Conservation (phyloP, 176 grass and related monocot species). For the Chloris gayana region DNA sequence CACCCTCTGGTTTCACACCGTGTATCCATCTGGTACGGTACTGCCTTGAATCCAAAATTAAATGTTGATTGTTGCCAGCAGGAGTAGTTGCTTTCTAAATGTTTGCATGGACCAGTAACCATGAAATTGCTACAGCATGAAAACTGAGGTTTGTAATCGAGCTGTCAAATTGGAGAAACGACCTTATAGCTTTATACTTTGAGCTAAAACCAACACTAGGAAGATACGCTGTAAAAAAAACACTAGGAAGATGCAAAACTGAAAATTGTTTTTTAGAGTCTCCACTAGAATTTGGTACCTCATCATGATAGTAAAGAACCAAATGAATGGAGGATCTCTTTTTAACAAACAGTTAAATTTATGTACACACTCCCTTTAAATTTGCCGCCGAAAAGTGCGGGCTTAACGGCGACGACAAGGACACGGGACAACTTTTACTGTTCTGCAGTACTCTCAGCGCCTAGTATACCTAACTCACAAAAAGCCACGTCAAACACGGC, state of each 20-base stretch:
- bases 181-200: no score
- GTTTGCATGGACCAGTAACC: not conserved
- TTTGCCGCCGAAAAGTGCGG: not conserved
- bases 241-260: no score
- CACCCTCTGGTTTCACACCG: slow-evolving; percentile 3
- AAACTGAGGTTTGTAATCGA: no score
- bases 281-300: not conserved
- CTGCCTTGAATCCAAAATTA: not conserved
- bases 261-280: no score
- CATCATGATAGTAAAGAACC: not conserved
- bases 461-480: slow-evolving; percentile 20
- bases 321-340: not conserved
- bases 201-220: no score
- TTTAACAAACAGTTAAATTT: slow-evolving; percentile 13
- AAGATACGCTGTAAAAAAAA: no score
- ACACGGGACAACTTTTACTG: not conserved
- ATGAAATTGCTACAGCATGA: not conserved
- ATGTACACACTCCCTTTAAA: slow-evolving; percentile 4
- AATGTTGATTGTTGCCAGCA: not conserved
- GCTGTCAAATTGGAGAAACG: no score
- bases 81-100: not conserved
- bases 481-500: slow-evolving; percentile 36
- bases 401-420: slow-evolving; percentile 32
- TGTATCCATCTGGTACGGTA: not conserved
- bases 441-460: not conserved